Conservation (phyloP, 305 asterid species). For the Fraxinus platypoda region DNA sequence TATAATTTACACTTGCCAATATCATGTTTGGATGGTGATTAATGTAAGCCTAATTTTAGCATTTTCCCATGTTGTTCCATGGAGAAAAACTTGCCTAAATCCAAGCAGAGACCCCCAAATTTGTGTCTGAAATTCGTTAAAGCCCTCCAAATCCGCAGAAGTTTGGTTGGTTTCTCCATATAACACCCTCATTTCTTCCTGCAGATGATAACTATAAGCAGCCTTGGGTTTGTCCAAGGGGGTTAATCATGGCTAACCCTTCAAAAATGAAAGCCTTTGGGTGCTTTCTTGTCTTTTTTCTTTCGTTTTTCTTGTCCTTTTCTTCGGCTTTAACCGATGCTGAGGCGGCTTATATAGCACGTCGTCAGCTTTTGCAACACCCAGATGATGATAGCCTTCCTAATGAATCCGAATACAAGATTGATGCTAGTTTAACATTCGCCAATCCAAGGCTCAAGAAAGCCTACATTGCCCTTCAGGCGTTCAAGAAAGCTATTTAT, state of each 20-base stretch:
- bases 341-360: neutral
- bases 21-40: neutral
- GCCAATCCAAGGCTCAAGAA: constrained; percentile 50
- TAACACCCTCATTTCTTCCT: constrained; percentile 26
- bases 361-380: constrained; percentile 17
- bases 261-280: constrained; percentile 48
- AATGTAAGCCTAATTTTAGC: neutral
- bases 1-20: neutral
- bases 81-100: constrained; percentile 10
- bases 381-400: constrained; percentile 6
- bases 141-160: constrained; percentile 32
- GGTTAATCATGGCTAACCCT: constrained; percentile 43
- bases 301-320: constrained; percentile 24
- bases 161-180: constrained; percentile 36
- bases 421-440: constrained; percentile 4
- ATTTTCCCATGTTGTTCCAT: neutral
- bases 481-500: constrained; percentile 64
- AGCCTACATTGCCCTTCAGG: constrained; percentile 68
- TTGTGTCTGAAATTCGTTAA: constrained; percentile 13
- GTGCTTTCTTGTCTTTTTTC: constrained; percentile 38
- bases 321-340: constrained; percentile 27
- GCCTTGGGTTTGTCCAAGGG: constrained; percentile 65
- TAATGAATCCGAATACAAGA: constrained; percentile 5
- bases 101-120: constrained; percentile 20
- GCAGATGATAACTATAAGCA: constrained; percentile 33